Evolutionary conservation across 2,329 filamentous ascomycete species (phyloP).

Genomic region (Aspergillus awamori): DNA sequence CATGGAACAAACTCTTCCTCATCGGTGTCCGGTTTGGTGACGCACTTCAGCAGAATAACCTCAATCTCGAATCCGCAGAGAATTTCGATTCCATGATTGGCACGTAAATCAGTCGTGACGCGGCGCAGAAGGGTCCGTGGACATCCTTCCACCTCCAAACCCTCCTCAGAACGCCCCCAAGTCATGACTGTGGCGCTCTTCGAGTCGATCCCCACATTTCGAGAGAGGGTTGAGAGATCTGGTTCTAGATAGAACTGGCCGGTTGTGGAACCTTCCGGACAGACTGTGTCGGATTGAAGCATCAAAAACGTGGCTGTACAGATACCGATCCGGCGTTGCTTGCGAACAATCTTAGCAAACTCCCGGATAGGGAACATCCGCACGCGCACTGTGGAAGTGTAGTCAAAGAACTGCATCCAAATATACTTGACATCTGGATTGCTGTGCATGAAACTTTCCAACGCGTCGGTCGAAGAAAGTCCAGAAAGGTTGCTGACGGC

Average conservation of each 20-base stretch:
- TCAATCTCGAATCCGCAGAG: conserved; percentile 81
- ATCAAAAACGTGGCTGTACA: conserved; percentile 67
- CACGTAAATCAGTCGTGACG: conserved; percentile 56
- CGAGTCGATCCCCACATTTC: conserved; percentile 59
- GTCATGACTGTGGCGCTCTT: conserved; percentile 67
- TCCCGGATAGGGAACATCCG: conserved; percentile 68
- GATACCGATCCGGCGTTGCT: conserved; percentile 60
- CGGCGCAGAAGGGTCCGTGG: conserved; percentile 66
- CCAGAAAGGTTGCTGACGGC: neutral
- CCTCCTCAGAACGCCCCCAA: conserved; percentile 64
- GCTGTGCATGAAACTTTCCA: conserved; percentile 53
- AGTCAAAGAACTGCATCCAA: conserved; percentile 76
- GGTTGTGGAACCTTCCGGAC: conserved; percentile 56
- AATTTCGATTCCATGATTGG: conserved; percentile 60
- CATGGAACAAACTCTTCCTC: conserved; percentile 47
- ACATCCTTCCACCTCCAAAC: conserved; percentile 59
- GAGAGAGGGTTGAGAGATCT: conserved; percentile 64
- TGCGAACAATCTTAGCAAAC: conserved; percentile 53
- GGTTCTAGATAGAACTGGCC: conserved; percentile 70
- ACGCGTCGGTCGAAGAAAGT: conserved; percentile 23
- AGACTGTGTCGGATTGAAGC: conserved; percentile 66
- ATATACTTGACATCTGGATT: conserved; percentile 65
- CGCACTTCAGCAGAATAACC: conserved; percentile 67
- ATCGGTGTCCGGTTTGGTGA: conserved; percentile 33
- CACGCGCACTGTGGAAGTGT: conserved; percentile 68